Conservation (phyloP, 345 rosid genomes). For the Lumnitzera littorea region DNA sequence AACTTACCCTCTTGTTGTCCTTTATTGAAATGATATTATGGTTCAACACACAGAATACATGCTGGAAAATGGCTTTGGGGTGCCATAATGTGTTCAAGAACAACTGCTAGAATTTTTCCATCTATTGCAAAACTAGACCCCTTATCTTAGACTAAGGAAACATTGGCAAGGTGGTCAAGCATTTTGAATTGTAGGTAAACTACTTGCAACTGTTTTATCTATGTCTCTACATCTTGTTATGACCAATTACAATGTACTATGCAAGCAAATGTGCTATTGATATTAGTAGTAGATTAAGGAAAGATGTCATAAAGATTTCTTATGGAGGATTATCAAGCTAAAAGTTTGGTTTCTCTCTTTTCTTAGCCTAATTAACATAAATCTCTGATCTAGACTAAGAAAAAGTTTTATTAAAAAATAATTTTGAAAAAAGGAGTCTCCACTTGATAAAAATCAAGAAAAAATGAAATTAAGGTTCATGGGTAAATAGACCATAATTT, state of each 20-base stretch:
- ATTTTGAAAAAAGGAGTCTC: too few relatives aligned
- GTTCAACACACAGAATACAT: constrained; percentile 67
- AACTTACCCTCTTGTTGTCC: constrained; percentile 75
- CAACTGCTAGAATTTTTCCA: constrained; percentile 77
- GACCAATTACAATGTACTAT: constrained; percentile 74
- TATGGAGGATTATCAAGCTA: constrained; percentile 37
- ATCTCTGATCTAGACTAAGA: too few relatives aligned
- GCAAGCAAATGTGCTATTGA: constrained; percentile 79
- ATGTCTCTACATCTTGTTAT: constrained; percentile 61
- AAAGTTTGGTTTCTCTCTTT: too few relatives aligned
- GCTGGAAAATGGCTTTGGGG: constrained; percentile 76
- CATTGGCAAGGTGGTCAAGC: constrained; percentile 86
- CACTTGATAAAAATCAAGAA: too few relatives aligned
- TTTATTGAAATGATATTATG: constrained; percentile 41
- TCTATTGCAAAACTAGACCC: constrained; percentile 77
- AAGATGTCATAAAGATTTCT: constrained; percentile 57
- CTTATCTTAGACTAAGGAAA: constrained; percentile 47
- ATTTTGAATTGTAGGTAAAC: constrained; percentile 61
- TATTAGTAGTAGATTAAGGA: constrained; percentile 60
- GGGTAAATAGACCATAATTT: too few relatives aligned
- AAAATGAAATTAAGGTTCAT: too few relatives aligned
- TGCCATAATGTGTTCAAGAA: constrained; percentile 75
- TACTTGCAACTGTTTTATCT: constrained; percentile 72
- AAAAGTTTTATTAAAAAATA: too few relatives aligned
- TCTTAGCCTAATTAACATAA: too few relatives aligned